A percentile compares a stretch with the other conserved stretches of the same genome.
Evolutionary conservation across 768 basidiomycete genomes (phyloP).

Genomic region (Leccinellum albellum): DNA sequence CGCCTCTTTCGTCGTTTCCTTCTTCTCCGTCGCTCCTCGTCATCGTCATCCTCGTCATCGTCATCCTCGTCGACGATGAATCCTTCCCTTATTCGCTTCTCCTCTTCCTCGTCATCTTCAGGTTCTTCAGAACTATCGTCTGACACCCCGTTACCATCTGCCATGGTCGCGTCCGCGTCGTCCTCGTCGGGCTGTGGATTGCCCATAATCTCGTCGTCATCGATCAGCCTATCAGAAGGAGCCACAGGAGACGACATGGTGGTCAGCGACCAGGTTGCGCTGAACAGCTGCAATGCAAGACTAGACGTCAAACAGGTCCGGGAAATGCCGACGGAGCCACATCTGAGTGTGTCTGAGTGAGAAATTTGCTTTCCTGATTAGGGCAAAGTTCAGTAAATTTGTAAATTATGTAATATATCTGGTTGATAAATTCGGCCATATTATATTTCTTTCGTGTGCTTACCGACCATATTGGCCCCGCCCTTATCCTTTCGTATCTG

Average conservation of each 20-base stretch:
- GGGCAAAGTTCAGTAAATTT: no score
- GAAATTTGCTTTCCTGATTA: not conserved
- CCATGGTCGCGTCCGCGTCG: conserved; percentile 51
- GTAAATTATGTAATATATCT: no score
- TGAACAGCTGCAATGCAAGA: not conserved
- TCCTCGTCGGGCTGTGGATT: conserved; percentile 47
- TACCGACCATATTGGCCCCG: no score
- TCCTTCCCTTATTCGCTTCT: conserved; percentile 71
- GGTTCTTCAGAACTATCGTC: conserved; percentile 89
- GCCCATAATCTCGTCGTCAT: conserved; percentile 62
- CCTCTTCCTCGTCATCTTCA: conserved; percentile 90
- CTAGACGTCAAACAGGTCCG: conserved; percentile 8
- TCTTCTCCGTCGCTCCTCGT: conserved; percentile 51
- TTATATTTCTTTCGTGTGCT: no score
- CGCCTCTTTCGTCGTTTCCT: conserved; percentile 66
- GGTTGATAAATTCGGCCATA: no score
- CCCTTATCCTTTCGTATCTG: no score
- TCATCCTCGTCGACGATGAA: conserved; percentile 94
- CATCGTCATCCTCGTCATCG: conserved; percentile 75
- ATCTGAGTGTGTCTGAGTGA: conserved; percentile 1
- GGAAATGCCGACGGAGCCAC: conserved; percentile 27
- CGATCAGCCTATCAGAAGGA: conserved; percentile 29
- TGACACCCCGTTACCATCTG: conserved; percentile 43
- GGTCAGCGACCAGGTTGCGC: conserved; percentile 20
- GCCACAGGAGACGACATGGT: conserved; percentile 56